Evolutionary conservation across 1,284 basidiomycete species (phyloP).

Genomic region (Cryptococcus wingfieldii): DNA sequence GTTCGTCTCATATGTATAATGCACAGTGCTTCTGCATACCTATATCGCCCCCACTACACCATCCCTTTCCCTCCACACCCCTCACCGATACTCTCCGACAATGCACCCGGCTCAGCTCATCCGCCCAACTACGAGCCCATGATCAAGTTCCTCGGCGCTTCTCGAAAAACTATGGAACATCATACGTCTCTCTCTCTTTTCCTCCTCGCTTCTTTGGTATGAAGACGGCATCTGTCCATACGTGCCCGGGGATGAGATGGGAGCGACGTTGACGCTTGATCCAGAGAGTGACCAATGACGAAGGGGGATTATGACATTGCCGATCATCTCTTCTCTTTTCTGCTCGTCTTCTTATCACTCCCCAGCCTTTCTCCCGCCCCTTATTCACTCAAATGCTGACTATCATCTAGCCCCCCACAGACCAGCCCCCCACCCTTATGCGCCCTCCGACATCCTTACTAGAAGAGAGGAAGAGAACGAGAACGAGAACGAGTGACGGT

Average conservation of each 20-base stretch:
- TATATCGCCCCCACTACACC: background rate
- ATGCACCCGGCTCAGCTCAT: slow-evolving; percentile 32
- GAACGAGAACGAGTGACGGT: too few species aligned
- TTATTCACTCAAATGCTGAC: background rate
- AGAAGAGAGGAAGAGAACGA: too few species aligned
- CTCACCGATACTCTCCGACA: slow-evolving; percentile 1
- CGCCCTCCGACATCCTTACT: slow-evolving; percentile 70
- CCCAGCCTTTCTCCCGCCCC: too few species aligned
- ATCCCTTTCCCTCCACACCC: background rate
- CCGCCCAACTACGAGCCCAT: slow-evolving; percentile 55
- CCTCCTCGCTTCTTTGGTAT: too few species aligned
- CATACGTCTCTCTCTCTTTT: slow-evolving; percentile 48
- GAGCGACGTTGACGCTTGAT: too few species aligned
- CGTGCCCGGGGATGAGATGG: too few species aligned
- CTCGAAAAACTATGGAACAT: slow-evolving; percentile 51
- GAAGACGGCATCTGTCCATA: too few species aligned
- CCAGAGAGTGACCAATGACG: too few species aligned
- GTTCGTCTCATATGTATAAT: too few species aligned
- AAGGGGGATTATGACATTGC: too few species aligned
- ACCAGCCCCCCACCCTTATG: slow-evolving; percentile 69
- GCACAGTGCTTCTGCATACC: background rate
- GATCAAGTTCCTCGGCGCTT: slow-evolving; percentile 72
- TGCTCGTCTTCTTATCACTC: too few species aligned
- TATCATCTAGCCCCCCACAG: slow-evolving; percentile 54
- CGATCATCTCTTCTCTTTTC: too few species aligned